phyloP scores from a whole-genome alignment of 768 basidiomycete species.

The Fomitopsis pulvina region DNA sequence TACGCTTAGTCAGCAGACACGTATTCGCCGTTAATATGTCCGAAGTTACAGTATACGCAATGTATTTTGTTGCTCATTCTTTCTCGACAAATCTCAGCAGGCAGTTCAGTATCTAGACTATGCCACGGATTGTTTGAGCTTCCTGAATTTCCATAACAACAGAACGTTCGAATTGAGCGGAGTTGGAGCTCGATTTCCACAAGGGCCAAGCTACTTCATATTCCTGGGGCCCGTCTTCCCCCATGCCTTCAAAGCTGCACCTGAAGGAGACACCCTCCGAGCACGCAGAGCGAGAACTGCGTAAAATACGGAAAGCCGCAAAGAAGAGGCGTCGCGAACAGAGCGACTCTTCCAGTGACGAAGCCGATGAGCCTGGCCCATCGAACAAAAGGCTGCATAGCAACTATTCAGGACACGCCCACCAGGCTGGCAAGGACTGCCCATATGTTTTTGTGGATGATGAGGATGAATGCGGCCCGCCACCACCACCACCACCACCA shows the following conservation, averaged over 20 bases:
- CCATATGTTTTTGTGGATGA: conserved; percentile 6
- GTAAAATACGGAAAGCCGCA: conserved; percentile 38
- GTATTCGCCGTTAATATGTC: no score
- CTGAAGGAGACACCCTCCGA: conserved; percentile 35
- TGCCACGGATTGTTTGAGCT: no score
- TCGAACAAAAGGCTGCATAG: conserved; percentile 11
- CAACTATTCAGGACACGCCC: conserved; percentile 2
- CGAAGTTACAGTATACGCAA: no score
- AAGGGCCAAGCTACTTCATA: no score
- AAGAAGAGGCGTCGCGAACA: conserved; percentile 18
- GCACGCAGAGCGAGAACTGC: conserved; percentile 28
- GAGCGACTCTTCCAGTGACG: conserved; percentile 20
- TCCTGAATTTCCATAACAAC: no score
- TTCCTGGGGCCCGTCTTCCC: no score
- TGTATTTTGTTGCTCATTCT: no score
- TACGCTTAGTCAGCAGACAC: no score
- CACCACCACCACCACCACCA: conserved; percentile 16
- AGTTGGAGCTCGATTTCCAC: no score
- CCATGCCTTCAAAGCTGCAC: conserved; percentile 29
- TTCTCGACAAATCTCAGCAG: no score
- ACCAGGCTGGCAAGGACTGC: conserved; percentile 1
- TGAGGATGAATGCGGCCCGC: conserved; percentile 22
- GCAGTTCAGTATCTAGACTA: no score
- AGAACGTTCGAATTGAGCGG: no score
- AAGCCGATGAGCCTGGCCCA: conserved; percentile 10